Evolutionary conservation across 2,329 filamentous ascomycete species (phyloP), one percentile per base, ranked within the genome.

Genomic region (Fusarium redolens): DNA sequence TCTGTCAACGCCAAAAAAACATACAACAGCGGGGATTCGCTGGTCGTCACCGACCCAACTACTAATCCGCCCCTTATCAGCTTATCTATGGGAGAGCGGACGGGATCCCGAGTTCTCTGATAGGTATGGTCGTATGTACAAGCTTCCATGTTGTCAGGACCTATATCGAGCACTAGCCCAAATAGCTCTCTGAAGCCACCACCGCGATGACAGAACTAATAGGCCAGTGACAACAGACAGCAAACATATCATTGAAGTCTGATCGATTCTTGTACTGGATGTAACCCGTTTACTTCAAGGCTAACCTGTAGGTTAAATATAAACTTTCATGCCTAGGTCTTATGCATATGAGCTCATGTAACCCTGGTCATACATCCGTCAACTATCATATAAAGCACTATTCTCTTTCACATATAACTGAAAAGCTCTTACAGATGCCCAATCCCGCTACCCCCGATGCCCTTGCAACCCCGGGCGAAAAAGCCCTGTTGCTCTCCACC

Each of bases 371-470:
- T 6, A 44, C 3, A 25, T 2, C 18, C n/a, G 6, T n/a, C 5
- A n/a, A 8, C 7, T 1, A 17, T n/a, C 10, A 12, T 11, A 8
- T 48, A 3, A 12, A 31, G 13, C 7, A 6, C 10, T 30, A 4
- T 10, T 20, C 13, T 8, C 3, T 11, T 15, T 14, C 18, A 9
- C 8, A 11, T 7, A 3, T n/a, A 15, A n/a, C 1, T n/a, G 3
- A 10, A 15, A 11, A 20, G 2, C 18, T 7, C 9, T 15, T 7
- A 47, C 3, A 13, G 7, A 3, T 48, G 8, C 30, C 22, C 22
- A 9, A 3, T 6, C 11, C 4, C 47, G 10, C n/a, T 25, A 13
- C 0, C 22, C 6, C 18, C 0, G 11, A 8, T 9, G 10, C 10
- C 5, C 28, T 45, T 45, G 4, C 4, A 25, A 3, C 52, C 38